Base-by-base conservation (phyloP, 495 filamentous ascomycete genomes). In the Neurospora terricola region DNA sequence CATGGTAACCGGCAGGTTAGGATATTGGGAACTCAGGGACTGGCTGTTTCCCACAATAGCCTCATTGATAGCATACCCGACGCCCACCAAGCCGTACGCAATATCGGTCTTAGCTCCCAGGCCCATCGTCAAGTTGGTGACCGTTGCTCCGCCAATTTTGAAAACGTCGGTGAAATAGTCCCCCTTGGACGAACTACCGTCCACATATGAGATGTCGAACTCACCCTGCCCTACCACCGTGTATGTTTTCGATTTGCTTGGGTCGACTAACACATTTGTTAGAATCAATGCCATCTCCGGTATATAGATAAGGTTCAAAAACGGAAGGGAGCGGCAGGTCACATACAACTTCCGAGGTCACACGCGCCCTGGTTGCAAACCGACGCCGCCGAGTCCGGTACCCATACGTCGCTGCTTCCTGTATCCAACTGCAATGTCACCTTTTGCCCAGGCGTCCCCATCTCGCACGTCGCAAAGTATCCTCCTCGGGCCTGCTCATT, bases 201-300 rank as follows among this genome's bases (percentile, higher is more conserved):
- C 96, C 34, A 93, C 92, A 79, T 99, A 99, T 3, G 86, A 87
- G 75, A 99, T 98, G 74, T 92, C 89, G 81, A 99, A 99, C n/a
- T 90, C 84, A 70, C 82, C 84, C 21, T 76, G 12, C 37, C 86
- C 89, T 14, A 97, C 82, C 42, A 86, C 90, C 18, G 86, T 72
- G 81, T 91, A 94, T 0, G 93, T 90, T 14, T 86, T 90, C 1
- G 94, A 97, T 2, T 81, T 76, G 70, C 84, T 85, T 3, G 88
- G 77, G 75, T 90, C 80, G 77, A 92, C 94, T 81, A 84, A 2
- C 81, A 82, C 4, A 7, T 14, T 38, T 45, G n/a, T 45, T 48
- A 80, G 54, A 34, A 66, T 34, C 14, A 30, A 66, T 14, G 27
- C 6, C 30, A 18, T 66, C 14, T 18, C 14, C 16, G 27, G 54